Base-by-base conservation (phyloP, 306 rosid species). In the Castanospermum australe region DNA sequence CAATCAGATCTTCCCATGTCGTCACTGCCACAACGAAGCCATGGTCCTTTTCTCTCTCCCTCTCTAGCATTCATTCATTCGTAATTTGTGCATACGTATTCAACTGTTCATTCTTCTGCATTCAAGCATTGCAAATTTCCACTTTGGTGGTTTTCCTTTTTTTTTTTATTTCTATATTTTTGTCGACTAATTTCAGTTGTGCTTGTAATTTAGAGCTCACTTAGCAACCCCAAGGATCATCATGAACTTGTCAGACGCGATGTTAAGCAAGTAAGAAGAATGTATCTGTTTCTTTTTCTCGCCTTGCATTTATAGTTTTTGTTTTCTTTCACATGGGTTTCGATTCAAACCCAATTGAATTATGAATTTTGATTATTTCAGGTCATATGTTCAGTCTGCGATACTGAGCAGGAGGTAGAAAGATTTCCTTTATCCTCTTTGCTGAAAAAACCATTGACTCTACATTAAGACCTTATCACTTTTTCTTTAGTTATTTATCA, bases 1-100 rank as follows among this genome's bases (percentile, higher is more conserved):
- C 77, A 85, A 88, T 63, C 84, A 79, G 76, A 80, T 88, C 62
- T 92, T 88, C 51, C 60, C 84, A 10, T 92, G 94, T 73, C 91
- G 93, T 73, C 94, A 92, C 64, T 92, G 94, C 82, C 94, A 90
- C 86, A 90, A 90, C 91, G 90, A 92, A 7, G 84, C 90, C 84
- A 75, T 61, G 81, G 97, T 86, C 22, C 21, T n/a, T 78, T 8
- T 67, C 69, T 54, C 71, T 77, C 45, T 33, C 4, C 32, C 52
- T 32, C 54, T 36, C 10, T 65, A 11, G 13, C 11, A 2, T 42
- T n/a, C 13, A 61, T 45, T 45, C 17, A 3, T 65, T n/a, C n/a
- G n/a, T n/a, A n/a, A 20, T 48, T 4, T 21, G 9, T 70, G 32
- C 32, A n/a, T n/a, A n/a, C n/a, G n/a, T n/a, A n/a, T n/a, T n/a